Evolutionary conservation across 257 asterid species (phyloP).

Genomic region (Ehretia macrophylla): DNA sequence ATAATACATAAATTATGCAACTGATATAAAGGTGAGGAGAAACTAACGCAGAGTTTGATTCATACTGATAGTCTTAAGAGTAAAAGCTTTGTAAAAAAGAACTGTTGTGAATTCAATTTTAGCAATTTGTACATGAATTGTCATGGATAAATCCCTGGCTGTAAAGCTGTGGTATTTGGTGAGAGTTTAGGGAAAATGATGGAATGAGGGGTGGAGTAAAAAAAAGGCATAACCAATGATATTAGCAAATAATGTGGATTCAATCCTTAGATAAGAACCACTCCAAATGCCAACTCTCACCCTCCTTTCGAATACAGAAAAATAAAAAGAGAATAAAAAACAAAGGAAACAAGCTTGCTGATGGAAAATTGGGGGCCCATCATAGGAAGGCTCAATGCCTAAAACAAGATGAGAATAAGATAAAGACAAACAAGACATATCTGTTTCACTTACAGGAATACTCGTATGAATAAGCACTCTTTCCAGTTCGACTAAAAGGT

Average conservation of each 20-base stretch:
- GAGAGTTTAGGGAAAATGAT: too few species aligned
- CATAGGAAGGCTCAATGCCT: neutral
- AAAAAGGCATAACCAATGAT: too few species aligned
- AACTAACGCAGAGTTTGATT: neutral
- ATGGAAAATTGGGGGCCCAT: neutral
- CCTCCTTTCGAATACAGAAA: too few species aligned
- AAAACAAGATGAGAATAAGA: neutral
- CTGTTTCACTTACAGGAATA: conserved; percentile 91
- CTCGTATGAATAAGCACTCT: conserved; percentile 62
- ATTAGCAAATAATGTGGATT: too few species aligned
- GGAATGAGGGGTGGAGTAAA: too few species aligned
- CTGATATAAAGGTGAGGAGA: neutral
- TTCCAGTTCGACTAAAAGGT: conserved; percentile 57
- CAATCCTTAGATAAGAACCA: too few species aligned
- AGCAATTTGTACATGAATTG: neutral
- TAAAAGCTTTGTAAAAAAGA: too few species aligned
- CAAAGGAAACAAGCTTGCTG: neutral
- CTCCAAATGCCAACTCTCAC: too few species aligned
- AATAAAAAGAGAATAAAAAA: too few species aligned
- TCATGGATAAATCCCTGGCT: too few species aligned
- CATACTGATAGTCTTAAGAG: neutral
- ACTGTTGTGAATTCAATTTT: too few species aligned
- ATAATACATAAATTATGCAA: neutral
- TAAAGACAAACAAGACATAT: conserved; percentile 7
- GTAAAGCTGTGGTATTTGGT: too few species aligned